phyloP scores from a whole-genome alignment of 768 basidiomycete genomes.

The Lactarius quietus region DNA sequence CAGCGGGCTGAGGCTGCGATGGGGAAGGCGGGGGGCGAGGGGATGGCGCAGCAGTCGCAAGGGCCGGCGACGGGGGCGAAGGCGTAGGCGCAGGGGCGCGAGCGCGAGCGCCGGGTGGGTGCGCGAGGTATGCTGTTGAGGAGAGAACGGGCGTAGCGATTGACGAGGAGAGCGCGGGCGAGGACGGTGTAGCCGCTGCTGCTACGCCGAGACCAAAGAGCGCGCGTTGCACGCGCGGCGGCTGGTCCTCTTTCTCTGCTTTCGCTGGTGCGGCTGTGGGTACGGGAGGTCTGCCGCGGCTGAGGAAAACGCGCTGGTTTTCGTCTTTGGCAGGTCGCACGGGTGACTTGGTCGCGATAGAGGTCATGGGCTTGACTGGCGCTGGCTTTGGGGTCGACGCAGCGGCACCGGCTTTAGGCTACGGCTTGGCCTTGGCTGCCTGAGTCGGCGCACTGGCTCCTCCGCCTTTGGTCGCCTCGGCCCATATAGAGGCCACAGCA shows the following conservation, averaged over 20 bases:
- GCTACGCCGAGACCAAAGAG: slow-evolving; percentile 15
- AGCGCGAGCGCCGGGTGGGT: slow-evolving; percentile 35
- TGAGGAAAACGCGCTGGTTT: neutral
- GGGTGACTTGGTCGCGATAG: neutral
- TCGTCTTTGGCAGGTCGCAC: neutral
- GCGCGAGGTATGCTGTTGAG: slow-evolving; percentile 71
- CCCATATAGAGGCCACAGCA: slow-evolving; percentile 72
- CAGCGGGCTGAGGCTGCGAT: neutral
- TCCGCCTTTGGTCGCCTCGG: slow-evolving; percentile 27
- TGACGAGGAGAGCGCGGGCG: slow-evolving; percentile 53
- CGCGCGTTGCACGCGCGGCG: neutral
- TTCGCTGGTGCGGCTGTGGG: neutral
- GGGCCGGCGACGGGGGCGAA: slow-evolving; percentile 27
- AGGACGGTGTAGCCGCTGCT: slow-evolving; percentile 23
- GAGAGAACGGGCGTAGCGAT: slow-evolving; percentile 70
- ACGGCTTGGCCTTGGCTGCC: slow-evolving; percentile 11
- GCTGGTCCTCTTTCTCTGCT: neutral
- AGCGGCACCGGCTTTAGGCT: neutral
- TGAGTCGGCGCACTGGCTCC: neutral
- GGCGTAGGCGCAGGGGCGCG: slow-evolving; percentile 20
- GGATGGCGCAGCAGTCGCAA: neutral
- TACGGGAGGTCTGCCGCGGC: neutral
- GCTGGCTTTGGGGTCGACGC: neutral
- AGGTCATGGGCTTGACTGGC: slow-evolving; percentile 5
- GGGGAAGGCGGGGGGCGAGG: neutral